Base-by-base conservation (phyloP, 257 asterid genomes). In the Cruciata laevipes region DNA sequence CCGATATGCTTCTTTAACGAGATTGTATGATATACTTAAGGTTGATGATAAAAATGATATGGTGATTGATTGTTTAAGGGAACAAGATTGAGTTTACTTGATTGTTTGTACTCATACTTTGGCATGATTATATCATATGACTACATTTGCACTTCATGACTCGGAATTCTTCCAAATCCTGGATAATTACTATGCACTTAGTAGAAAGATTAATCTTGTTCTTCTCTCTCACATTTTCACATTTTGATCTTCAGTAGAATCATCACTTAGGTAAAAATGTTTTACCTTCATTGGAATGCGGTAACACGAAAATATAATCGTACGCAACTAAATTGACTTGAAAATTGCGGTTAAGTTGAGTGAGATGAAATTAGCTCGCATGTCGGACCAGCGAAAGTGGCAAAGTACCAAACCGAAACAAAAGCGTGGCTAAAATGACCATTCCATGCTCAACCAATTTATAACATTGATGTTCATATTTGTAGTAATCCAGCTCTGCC, bases 1-100 rank as follows among this genome's bases (percentile, higher is more conserved):
- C 55, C 1, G 38, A 33, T 67, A 66, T 21, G 4, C 20, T 61
- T 21, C 57, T 67, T 62, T 67, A 51, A 25, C 59, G 8, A 72
- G 13, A 20, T 38, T 20, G 18, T 42, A n/a, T 20, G 55, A 47
- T n/a, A 53, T n/a, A 53, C 30, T 38, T 33, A 69, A 27, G 30
- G 33, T 37, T 33, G 6, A 33, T 71, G 20, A 32, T 18, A 33
- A 18, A 14, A 47, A 47, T 47, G 55, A 47, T 53, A 5, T 52
- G 74, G 27, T 31, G 6, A 21, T 62, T 61, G 44, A 17, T 24
- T 61, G 20, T 49, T 49, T 11, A 30, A 31, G 21, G 4, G 30
- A 55, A 0, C 11, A 40, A 58, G 44, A 27, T 56, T 38, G 67
- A 5, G 59, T 13, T 38, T 17, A n/a, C 21, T 16, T 3, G 20